phyloP scores from a whole-genome alignment of 495 filamentous ascomycete species.

The Parathielavia hyrcaniae region DNA sequence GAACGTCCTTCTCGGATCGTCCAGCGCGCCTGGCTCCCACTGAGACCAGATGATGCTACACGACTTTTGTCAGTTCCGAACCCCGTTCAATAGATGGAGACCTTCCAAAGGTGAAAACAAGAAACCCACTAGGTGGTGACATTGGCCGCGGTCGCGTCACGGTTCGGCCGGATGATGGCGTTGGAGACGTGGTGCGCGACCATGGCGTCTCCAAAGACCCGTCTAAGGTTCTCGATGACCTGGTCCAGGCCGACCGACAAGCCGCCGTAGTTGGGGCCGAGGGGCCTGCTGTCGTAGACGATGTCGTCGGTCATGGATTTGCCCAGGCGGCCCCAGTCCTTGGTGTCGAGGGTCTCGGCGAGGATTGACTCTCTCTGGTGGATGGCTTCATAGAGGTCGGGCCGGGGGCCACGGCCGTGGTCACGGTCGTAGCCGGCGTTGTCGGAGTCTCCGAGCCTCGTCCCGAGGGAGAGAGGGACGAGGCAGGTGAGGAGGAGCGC shows the following conservation, averaged over 20 bases:
- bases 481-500: constrained; percentile 4
- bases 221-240: constrained; percentile 7
- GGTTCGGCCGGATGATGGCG: constrained; percentile 3
- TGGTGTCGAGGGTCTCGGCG: constrained; percentile 8
- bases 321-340: constrained; percentile 4
- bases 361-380: constrained; percentile 8
- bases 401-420: not conserved
- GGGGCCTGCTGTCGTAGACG: constrained; percentile 9
- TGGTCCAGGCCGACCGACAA: constrained; percentile 7
- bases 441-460: not conserved
- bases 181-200: constrained; percentile 13
- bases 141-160: constrained; percentile 7
- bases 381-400: constrained; percentile 9
- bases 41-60: constrained; percentile 3
- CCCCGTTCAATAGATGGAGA: not conserved
- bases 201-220: constrained; percentile 3
- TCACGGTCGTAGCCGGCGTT: no score
- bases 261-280: constrained; percentile 9
- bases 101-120: not conserved
- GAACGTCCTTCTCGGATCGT: constrained; percentile 7
- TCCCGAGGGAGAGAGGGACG: not conserved
- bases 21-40: constrained; percentile 7
- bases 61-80: not conserved
- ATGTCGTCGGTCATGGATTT: constrained; percentile 6
- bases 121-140: constrained; percentile 10